Base-by-base conservation (phyloP, 1,139 yeast genomes). In the Taphrina flavorubra region DNA sequence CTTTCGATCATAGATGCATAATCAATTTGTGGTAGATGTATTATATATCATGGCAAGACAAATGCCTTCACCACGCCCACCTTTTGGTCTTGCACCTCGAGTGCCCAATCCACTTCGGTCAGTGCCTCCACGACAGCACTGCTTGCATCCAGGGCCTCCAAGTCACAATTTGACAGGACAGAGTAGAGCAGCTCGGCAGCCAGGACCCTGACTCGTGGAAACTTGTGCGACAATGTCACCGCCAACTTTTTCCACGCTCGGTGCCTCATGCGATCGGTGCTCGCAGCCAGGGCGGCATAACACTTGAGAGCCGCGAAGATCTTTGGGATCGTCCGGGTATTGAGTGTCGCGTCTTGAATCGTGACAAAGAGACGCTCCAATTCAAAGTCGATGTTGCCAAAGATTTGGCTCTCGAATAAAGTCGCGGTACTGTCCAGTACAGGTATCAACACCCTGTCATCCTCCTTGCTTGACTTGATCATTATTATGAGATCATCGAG, bases 241-340 rank as follows among this genome's bases (percentile, higher is more conserved):
- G 55, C 16, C 46, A 63, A 49, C 61, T 63, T 63, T 47, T 55
- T 63, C 60, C 61, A 63, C n/a, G 61, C 51, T 25, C 51, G 36
- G 37, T 55, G 46, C 11, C 34, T 8, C 4, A 46, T 56, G 6
- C 40, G 10, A 16, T 56, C 34, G 6, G 14, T n/a, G 34, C 49
- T 34, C 37, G 51, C 18, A n/a, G 47, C 49, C 18, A 57, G 34
- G 2, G 51, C 63, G 16, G 59, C 47, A 44, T 53, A 56, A 25
- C 40, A 51, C 11, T 49, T 51, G 44, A 51, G 25, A 2, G 59
- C 40, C 20, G 65, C 65, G 31, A 46, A 49, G 18, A 66, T 42
- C 47, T 66, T 66, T n/a, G 69, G 56, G 6, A 66, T 34, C 42
- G 42, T 60, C n/a, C 69, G 31, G 7, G 61, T 37, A 16, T 60